Percentiles rank a stretch among this genome's conserved stretches.
These are phyloP conservation scores for Hirschfeldia incana DNA, from an alignment of 345 rosid species.

Conservation along the genomic window DNA sequence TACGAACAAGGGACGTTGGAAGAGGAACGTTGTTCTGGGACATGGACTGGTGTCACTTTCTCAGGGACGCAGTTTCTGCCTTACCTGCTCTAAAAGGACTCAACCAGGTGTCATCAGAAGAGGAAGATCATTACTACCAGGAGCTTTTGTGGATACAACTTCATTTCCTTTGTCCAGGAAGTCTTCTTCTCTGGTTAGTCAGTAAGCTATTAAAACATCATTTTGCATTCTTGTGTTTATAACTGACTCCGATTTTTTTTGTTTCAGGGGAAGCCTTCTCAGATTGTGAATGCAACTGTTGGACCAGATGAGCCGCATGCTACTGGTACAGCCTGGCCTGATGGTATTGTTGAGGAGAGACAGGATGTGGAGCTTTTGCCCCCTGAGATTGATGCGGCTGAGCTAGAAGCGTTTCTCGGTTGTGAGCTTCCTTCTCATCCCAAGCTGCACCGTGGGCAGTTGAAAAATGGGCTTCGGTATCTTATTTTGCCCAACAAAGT, in stretches of 20 bases:
- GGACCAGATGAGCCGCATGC: conserved; percentile 99
- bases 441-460: conserved; percentile 74
- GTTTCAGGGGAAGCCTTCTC: conserved; percentile 50
- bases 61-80: conserved; percentile 46
- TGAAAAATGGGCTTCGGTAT: conserved; percentile 94
- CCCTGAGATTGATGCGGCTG: conserved; percentile 48
- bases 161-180: conserved; percentile 48
- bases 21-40: conserved; percentile 42
- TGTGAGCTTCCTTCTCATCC: conserved; percentile 89
- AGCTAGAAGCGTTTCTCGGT: conserved; percentile 59
- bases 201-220: conserved; percentile 1
- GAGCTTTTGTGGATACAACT: conserved; percentile 65
- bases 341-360: conserved; percentile 64
- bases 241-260: background rate
- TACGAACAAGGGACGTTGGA: conserved; percentile 37
- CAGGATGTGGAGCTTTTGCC: conserved; percentile 60
- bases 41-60: conserved; percentile 39
- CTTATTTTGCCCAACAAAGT: conserved; percentile 96
- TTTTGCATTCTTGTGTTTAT: background rate
- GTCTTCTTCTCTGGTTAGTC: conserved; percentile 51
- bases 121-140: conserved; percentile 37
- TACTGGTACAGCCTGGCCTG: conserved; percentile 81
- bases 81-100: conserved; percentile 42
- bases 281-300: conserved; percentile 64
- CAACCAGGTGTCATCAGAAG: conserved; percentile 28